A percentile compares a stretch with the other conserved stretches of the same genome.
phyloP scores from a whole-genome alignment of 768 basidiomycete genomes.

The Boletus reticuloceps region DNA sequence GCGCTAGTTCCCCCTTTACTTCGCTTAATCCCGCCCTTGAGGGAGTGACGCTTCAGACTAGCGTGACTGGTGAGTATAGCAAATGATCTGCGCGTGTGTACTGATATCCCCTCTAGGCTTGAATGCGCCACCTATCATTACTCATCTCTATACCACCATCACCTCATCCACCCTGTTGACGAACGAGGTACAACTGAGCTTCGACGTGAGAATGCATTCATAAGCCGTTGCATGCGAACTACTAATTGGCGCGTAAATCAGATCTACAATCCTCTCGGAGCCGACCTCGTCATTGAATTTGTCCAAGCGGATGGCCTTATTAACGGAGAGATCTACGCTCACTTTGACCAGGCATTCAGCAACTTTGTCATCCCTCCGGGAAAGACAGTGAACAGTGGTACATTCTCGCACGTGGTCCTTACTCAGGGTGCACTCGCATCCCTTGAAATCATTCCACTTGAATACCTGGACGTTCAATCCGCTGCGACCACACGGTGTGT shows the following conservation, averaged over 20 bases:
- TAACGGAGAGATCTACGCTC: constrained; percentile 53
- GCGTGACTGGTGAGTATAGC: constrained; percentile 41
- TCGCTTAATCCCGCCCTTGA: constrained; percentile 57
- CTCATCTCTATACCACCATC: constrained; percentile 53
- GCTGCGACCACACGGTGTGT: constrained; percentile 42
- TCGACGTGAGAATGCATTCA: constrained; percentile 44
- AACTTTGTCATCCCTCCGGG: constrained; percentile 57
- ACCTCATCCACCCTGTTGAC: constrained; percentile 46
- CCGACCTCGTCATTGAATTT: constrained; percentile 54
- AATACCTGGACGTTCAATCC: constrained; percentile 51
- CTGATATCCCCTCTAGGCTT: constrained; percentile 30
- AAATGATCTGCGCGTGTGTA: background rate
- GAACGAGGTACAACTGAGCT: constrained; percentile 52
- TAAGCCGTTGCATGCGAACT: background rate
- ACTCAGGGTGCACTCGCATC: constrained; percentile 56
- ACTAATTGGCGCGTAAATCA: constrained; percentile 17
- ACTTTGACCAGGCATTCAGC: constrained; percentile 53
- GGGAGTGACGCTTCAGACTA: constrained; percentile 48
- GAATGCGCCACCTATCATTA: constrained; percentile 56
- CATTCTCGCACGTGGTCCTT: constrained; percentile 54
- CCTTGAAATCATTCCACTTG: constrained; percentile 55
- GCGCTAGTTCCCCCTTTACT: constrained; percentile 55
- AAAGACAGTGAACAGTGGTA: constrained; percentile 59
- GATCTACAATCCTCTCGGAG: constrained; percentile 55
- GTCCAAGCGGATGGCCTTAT: constrained; percentile 56